Base-by-base conservation (phyloP, 169 alveolate species). In the Plasmodium cynomolgi region DNA sequence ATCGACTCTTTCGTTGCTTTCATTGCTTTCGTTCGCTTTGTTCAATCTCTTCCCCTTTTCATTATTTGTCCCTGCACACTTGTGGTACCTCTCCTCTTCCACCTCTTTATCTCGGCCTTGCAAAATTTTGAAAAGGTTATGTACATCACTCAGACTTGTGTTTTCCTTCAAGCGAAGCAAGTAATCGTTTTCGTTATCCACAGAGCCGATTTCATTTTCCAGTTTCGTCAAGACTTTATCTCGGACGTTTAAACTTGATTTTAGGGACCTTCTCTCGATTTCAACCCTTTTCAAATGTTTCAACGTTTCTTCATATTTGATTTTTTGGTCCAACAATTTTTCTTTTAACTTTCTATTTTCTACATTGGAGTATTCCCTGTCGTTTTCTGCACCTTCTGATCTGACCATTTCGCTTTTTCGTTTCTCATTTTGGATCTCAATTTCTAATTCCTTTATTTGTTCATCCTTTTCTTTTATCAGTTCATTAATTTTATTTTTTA, bases 261-360 rank as follows among this genome's bases (percentile, higher is more conserved):
- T 91, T 81, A 91, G 26, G n/a, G 83, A 73, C 41, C 95, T 91
- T 68, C 83, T 91, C 47, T 91, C 95, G 2, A 13, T 29, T 91
- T 91, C 95, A 29, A 82, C 84, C 75, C 75, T 91, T 71, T 91
- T 91, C 54, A 91, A 72, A 82, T 91, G 95, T 71, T 91, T 91
- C 54, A 91, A 23, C 8, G 95, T 82, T 91, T 91, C 95, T 72
- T 91, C 85, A 71, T 91, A 91, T 81, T 91, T 91, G n/a, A 71
- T 81, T 82, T 91, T 91, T 82, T 91, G 91, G 41, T 91, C 86
- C 82, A 90, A 37, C 17, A 90, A n/a, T 41, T 39, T 81, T 90
- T 90, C 94, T 29, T 81, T 90, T 39, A 90, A 81, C 50, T 90
- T 80, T 23, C 47, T 58, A n/a, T 90, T 90, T 9, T 90, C 94